Base-by-base conservation (phyloP, 2,329 filamentous ascomycete species). In the Teratosphaeria gauchensis region DNA sequence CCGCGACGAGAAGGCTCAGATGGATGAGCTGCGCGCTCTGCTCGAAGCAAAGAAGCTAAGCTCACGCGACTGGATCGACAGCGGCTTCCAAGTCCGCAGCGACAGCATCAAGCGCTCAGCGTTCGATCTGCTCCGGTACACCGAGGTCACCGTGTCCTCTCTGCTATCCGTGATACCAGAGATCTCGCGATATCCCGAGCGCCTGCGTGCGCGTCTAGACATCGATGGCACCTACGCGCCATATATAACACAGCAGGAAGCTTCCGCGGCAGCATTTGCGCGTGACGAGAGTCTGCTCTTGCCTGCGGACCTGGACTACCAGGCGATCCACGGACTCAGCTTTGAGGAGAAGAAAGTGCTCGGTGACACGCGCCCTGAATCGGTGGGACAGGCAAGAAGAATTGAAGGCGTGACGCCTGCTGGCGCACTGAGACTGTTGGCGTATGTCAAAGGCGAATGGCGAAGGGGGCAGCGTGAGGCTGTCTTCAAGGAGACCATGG, bases 171-270 rank as follows among this genome's bases (percentile, higher is more conserved):
- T 69, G 42, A 75, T 95, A 5, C 87, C 81, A 3, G 78, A 74
- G 28, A 79, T 87, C 61, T 69, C 65, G 59, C 72, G 70, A 6
- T 90, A 82, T 73, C 70, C 83, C 0, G 67, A 78, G 0, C 79
- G 79, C 32, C 82, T 95, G 58, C 82, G 82, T 62, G 76, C 79
- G 56, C 84, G 92, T 51, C 87, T 96, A 7, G 80, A 82, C 51
- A 89, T 96, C 65, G 90, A 96, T 73, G 88, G 88, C 14, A 79
- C 83, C 2, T 99, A 99, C 72, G 90, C 88, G 1, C 92, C 92
- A 0, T 96, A 96, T 71, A 85, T 96, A 42, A 81, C 80, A 53
- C 83, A 85, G 66, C 91, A 97, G 72, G 79, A 80, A 30, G 79
- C 81, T 2, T 80, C 86, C 60, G 86, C 86, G 21, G 80, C 80